A percentile compares a stretch with the other conserved stretches of the same genome.
Evolutionary conservation across 805 yeast species (phyloP).

Genomic region (Saccharomyces paradoxus): DNA sequence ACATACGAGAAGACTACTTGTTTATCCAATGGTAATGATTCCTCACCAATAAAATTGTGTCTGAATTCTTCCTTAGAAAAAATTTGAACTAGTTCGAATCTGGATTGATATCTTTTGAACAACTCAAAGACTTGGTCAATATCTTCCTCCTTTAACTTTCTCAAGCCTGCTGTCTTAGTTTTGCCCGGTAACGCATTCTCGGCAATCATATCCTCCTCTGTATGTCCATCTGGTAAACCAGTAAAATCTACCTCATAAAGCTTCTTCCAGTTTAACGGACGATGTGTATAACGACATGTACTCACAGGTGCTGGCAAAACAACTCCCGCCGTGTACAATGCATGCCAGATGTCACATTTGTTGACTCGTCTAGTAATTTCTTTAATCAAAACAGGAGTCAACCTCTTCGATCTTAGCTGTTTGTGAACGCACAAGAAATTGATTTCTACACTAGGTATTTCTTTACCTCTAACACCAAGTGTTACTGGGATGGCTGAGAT

Average conservation of each 20-base stretch:
- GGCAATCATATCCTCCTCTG: constrained; percentile 65
- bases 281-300: constrained; percentile 82
- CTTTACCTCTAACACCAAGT: constrained; percentile 49
- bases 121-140: constrained; percentile 54
- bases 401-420: constrained; percentile 82
- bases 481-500: constrained; percentile 83
- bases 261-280: constrained; percentile 89
- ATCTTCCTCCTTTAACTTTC: constrained; percentile 49
- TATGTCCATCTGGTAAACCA: constrained; percentile 61
- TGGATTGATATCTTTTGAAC: constrained; percentile 52
- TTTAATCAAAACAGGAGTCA: constrained; percentile 88
- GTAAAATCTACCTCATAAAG: constrained; percentile 86
- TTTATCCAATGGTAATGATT: constrained; percentile 7
- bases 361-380: constrained; percentile 93
- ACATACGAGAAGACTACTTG: constrained; percentile 72
- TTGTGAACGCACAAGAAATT: constrained; percentile 93
- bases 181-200: constrained; percentile 50
- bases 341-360: constrained; percentile 83
- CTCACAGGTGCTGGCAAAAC: constrained; percentile 89
- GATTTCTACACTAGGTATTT: constrained; percentile 69
- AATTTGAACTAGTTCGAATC: constrained; percentile 65
- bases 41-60: constrained; percentile 72
- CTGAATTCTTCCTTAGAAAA: constrained; percentile 50
- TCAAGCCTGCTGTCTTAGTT: constrained; percentile 45
- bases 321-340: constrained; percentile 87